These are phyloP conservation scores for Phaeoacremonium minimum DNA, from an alignment of 2,329 filamentous ascomycete genomes.

Conservation along the genomic window DNA sequence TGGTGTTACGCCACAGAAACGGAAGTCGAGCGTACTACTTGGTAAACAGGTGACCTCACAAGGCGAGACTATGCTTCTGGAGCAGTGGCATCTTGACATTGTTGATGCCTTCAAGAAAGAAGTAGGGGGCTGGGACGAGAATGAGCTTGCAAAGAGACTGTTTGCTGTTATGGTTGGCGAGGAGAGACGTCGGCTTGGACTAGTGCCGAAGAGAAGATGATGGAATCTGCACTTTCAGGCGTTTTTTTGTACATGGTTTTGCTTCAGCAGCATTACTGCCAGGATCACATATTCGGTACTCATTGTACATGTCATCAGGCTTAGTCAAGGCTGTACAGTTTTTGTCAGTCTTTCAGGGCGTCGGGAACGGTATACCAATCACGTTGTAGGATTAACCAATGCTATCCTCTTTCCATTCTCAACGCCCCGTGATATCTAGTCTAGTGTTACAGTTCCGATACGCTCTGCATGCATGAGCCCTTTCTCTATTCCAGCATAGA, in stretches of 20 bases:
- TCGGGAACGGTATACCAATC: too few species aligned
- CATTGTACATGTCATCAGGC: too few species aligned
- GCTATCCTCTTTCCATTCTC: too few species aligned
- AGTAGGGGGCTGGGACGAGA: slow-evolving; percentile 46
- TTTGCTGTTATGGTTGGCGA: slow-evolving; percentile 51
- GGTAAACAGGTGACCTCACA: slow-evolving; percentile 44
- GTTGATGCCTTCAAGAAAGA: slow-evolving; percentile 47
- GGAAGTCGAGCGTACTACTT: slow-evolving; percentile 28
- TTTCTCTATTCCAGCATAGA: slow-evolving; percentile 76
- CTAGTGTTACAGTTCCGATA: slow-evolving; percentile 16
- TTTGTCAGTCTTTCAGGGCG: too few species aligned
- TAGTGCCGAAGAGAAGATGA: slow-evolving; percentile 12
- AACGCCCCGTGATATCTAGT: neutral
- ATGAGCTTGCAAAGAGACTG: slow-evolving; percentile 43
- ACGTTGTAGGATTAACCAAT: too few species aligned
- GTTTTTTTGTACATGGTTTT: too few species aligned
- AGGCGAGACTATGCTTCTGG: slow-evolving; percentile 40
- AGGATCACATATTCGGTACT: too few species aligned
- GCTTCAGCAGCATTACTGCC: too few species aligned
- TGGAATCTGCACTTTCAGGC: too few species aligned
- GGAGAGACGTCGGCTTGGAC: slow-evolving; percentile 27
- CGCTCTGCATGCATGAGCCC: too few species aligned
- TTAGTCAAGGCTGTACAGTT: too few species aligned
- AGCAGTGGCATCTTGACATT: slow-evolving; percentile 55
- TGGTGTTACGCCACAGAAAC: slow-evolving; percentile 11